These are phyloP conservation scores for Mycena maculata DNA, from an alignment of 768 basidiomycete genomes.

Conservation along the genomic window DNA sequence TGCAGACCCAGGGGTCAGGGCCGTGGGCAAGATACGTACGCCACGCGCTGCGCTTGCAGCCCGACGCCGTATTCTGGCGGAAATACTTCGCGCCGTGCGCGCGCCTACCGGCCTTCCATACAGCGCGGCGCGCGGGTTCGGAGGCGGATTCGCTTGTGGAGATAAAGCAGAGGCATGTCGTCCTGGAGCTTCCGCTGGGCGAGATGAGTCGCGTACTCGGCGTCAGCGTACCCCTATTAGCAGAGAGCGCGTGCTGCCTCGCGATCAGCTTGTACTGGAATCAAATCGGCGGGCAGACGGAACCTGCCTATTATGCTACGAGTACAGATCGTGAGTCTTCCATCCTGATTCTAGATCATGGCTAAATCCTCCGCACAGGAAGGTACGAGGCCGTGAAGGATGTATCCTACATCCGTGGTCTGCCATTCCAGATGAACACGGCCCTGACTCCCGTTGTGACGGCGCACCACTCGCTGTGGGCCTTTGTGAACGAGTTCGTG, in stretches of 20 bases:
- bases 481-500: conserved; percentile 17
- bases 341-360: background rate
- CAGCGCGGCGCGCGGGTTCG: background rate
- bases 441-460: conserved; percentile 3
- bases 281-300: conserved; percentile 14
- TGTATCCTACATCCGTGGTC: conserved; percentile 15
- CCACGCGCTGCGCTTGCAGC: conserved; percentile 6
- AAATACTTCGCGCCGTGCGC: conserved; percentile 11
- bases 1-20: background rate
- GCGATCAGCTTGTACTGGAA: conserved; percentile 26
- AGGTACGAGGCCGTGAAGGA: conserved; percentile 17
- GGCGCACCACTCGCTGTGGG: conserved; percentile 19
- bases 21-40: conserved; percentile 12
- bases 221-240: conserved; percentile 13
- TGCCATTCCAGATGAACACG: conserved; percentile 16
- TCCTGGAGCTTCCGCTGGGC: conserved; percentile 18
- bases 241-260: conserved; percentile 19
- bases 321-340: conserved; percentile 4
- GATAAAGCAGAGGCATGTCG: conserved; percentile 1
- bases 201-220: conserved; percentile 19
- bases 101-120: conserved; percentile 14
- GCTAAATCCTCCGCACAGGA: background rate
- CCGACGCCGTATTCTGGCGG: conserved; percentile 5
- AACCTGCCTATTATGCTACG: conserved; percentile 23
- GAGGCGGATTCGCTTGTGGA: background rate